Evolutionary conservation across 345 rosid genomes (phyloP).

Genomic region (Salix arbutifolia): DNA sequence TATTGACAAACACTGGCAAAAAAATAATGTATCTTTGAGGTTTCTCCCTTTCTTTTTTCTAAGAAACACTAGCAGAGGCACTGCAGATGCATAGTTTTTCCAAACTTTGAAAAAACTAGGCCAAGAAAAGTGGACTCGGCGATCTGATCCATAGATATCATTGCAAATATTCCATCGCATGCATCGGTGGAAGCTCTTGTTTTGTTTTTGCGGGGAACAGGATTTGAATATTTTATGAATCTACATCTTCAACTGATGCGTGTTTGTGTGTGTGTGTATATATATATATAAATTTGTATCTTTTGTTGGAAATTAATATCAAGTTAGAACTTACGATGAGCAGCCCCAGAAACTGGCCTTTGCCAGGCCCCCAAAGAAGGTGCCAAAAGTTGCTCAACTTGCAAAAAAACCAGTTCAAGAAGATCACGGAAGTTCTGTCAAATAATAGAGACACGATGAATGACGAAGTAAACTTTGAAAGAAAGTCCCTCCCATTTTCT

Average conservation of each 20-base stretch:
- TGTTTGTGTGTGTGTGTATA: too few species aligned
- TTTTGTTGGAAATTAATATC: not conserved
- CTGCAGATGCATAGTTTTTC: too few species aligned
- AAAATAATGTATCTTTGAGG: not conserved
- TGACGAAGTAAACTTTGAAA: not conserved
- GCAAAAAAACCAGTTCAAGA: not conserved
- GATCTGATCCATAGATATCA: not conserved
- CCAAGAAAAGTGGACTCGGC: not conserved
- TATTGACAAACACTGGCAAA: not conserved
- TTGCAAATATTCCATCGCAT: not conserved
- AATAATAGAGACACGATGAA: not conserved
- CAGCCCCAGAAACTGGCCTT: not conserved
- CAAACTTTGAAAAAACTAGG: not conserved
- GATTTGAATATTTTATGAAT: not conserved
- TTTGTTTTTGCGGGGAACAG: not conserved
- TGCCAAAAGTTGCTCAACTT: constrained; percentile 1
- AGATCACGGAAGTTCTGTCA: constrained; percentile 10
- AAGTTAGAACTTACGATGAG: not conserved
- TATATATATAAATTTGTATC: not conserved
- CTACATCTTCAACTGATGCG: not conserved
- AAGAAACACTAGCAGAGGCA: too few species aligned
- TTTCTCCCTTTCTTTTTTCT: not conserved
- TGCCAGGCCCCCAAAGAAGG: not conserved
- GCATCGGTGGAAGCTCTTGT: not conserved
- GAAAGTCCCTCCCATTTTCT: constrained; percentile 14